Percentiles rank a stretch among this genome's conserved stretches.
Conservation (phyloP, 768 basidiomycete species). For the Leccinum pellstonianum region DNA sequence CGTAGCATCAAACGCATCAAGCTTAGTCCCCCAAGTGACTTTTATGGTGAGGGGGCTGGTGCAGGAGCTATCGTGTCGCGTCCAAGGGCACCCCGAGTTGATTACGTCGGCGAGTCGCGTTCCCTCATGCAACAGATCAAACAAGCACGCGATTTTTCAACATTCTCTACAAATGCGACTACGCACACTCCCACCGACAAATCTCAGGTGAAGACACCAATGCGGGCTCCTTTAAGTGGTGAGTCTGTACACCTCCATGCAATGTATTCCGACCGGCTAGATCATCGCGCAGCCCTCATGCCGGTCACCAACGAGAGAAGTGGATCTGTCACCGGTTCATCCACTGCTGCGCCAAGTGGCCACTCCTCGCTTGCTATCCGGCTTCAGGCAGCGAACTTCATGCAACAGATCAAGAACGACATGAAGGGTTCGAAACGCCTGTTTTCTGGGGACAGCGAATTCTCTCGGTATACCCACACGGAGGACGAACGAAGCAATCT, state of each 20-base stretch:
- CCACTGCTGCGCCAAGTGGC: conserved; percentile 34
- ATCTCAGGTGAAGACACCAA: conserved; percentile 5
- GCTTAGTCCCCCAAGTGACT: conserved; percentile 66
- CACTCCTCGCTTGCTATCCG: conserved; percentile 71
- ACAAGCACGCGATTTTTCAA: conserved; percentile 74
- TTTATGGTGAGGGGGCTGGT: conserved; percentile 49
- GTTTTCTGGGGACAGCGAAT: conserved; percentile 65
- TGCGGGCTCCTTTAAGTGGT: conserved; percentile 13
- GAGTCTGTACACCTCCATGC: conserved; percentile 4
- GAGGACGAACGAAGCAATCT: conserved; percentile 19
- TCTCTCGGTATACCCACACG: conserved; percentile 38
- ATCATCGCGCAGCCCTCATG: conserved; percentile 10
- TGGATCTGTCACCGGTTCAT: conserved; percentile 24
- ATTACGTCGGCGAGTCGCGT: conserved; percentile 76
- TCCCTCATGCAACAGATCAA: conserved; percentile 81
- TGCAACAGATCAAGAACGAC: conserved; percentile 83
- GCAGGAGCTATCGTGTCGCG: conserved; percentile 50
- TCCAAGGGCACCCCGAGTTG: conserved; percentile 48
- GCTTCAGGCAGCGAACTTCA: conserved; percentile 72
- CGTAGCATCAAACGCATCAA: conserved; percentile 81
- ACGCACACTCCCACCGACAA: conserved; percentile 27
- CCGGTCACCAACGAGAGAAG: conserved; percentile 20
- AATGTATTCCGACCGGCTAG: conserved; percentile 10
- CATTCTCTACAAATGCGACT: conserved; percentile 61
- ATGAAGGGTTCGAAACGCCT: conserved; percentile 67